Base-by-base conservation (phyloP, 257 asterid species). In the Lantana camara region DNA sequence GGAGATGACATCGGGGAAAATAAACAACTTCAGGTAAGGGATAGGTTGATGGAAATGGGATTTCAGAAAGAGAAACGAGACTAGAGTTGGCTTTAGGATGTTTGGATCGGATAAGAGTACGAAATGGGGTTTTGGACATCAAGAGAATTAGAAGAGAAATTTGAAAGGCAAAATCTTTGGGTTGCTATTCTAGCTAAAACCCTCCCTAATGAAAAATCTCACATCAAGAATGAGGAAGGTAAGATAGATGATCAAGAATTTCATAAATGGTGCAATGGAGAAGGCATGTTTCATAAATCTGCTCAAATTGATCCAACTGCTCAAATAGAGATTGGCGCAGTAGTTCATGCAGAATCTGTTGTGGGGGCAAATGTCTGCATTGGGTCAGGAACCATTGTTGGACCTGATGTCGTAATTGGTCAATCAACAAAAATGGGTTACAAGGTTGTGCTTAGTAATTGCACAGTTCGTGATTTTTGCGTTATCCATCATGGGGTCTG, bases 381-480 rank as follows among this genome's bases (percentile, higher is more conserved):
- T 60, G 91, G 90, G 20, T 81, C 96, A 3, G 99, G 99, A 75
- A 71, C 85, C 60, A 42, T 90, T 67, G 81, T 93, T 53, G 97
- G 96, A 40, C 90, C 97, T 32, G 63, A 76, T 29, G 99, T 85
- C 21, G 63, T 79, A 15, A 66, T 93, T 32, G 96, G 96, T 20
- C 81, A 81, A 78, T 93, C 95, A 54, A 85, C 99, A 53, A 84
- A 60, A 82, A 73, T 89, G 56, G 89, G 97, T 76, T 93, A 82
- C 70, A 87, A 79, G 62, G 96, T 85, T 75, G 87, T 80, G 27
- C 80, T 93, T 70, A 77, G 87, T 70, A 90, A 90, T 69, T 90
- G 97, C 87, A 71, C 69, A 15, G 45, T 90, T 59, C 97, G 97
- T 13, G 90, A 90, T 56, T 85, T 15, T 64, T 90, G 96, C 72